These are phyloP conservation scores for Penicillium sp. DNA, from an alignment of 2,329 filamentous ascomycete species.

Conservation along the genomic window DNA sequence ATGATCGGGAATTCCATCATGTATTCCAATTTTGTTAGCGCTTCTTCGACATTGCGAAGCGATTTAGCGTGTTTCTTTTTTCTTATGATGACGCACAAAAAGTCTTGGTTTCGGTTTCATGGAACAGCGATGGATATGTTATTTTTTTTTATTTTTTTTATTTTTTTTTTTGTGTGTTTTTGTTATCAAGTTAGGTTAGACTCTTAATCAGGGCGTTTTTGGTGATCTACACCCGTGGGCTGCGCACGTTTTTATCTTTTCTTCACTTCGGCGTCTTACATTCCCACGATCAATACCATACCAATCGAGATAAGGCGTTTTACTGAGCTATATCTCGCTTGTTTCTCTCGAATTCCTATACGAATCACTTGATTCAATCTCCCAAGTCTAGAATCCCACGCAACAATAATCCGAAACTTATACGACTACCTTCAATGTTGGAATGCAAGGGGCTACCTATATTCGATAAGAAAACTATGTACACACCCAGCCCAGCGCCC, in stretches of 20 bases:
- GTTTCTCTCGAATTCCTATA: background rate
- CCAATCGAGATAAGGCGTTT: background rate
- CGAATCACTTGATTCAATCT: background rate
- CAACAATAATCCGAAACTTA: background rate
- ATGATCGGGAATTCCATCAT: slow-evolving; percentile 8
- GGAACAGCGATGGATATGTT: background rate
- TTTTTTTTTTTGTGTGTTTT: too few relatives aligned
- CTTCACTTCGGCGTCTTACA: background rate
- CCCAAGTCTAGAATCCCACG: background rate
- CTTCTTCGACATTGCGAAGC: slow-evolving; percentile 16
- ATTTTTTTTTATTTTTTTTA: too few relatives aligned
- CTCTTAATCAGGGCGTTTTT: background rate
- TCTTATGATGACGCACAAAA: slow-evolving; percentile 14
- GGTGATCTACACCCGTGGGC: slow-evolving; percentile 8
- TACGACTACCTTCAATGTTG: background rate
- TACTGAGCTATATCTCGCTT: background rate
- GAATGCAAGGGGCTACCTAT: background rate
- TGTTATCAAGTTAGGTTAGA: slow-evolving; percentile 8
- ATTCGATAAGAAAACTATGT: too few relatives aligned
- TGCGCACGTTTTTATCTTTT: slow-evolving; percentile 4
- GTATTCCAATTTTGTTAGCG: slow-evolving; percentile 6
- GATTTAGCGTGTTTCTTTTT: slow-evolving; percentile 18
- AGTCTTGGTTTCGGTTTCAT: slow-evolving; percentile 1
- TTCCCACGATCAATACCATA: background rate
- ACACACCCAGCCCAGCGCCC: background rate